A percentile compares a stretch with the other conserved stretches of the same genome.
Evolutionary conservation across 345 rosid genomes (phyloP).

Genomic region (Gynandropsis gynandra): DNA sequence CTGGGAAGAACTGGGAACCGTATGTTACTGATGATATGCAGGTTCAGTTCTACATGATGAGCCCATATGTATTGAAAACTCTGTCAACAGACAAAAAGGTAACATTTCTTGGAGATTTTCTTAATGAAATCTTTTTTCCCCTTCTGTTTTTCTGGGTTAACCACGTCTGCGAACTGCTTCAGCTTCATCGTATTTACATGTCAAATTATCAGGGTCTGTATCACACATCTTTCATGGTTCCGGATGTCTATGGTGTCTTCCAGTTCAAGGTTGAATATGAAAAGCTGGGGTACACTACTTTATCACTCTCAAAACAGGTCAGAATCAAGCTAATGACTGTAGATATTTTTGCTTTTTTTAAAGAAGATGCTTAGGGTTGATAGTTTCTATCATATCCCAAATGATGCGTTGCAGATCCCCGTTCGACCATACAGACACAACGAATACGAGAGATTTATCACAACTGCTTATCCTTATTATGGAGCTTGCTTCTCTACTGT

Average conservation of each 20-base stretch:
- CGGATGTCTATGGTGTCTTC: slow-evolving; percentile 73
- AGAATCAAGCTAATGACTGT: slow-evolving; percentile 2
- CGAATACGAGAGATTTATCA: slow-evolving; percentile 61
- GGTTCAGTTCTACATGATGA: slow-evolving; percentile 77
- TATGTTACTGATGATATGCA: slow-evolving; percentile 58
- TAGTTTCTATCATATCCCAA: no score
- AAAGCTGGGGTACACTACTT: slow-evolving; percentile 56
- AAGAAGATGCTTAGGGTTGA: no score
- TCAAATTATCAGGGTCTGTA: slow-evolving; percentile 54
- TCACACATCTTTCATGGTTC: slow-evolving; percentile 57
- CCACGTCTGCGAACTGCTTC: no score
- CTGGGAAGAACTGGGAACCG: slow-evolving; percentile 68
- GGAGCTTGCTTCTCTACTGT: slow-evolving; percentile 64
- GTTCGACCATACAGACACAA: slow-evolving; percentile 66
- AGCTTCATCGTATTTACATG: no score
- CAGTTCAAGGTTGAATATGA: slow-evolving; percentile 71
- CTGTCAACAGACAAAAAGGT: slow-evolving; percentile 51
- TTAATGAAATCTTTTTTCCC: no score
- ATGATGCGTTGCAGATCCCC: slow-evolving; percentile 61
- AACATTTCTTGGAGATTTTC: slow-evolving; percentile 12
- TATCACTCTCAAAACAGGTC: slow-evolving; percentile 67
- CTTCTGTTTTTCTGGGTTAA: neutral
- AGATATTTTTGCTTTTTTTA: no score
- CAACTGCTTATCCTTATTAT: slow-evolving; percentile 56
- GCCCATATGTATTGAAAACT: slow-evolving; percentile 62